These are phyloP conservation scores for Ophiostoma populinum DNA, from an alignment of 2,329 filamentous ascomycete genomes.

Conservation along the genomic window DNA sequence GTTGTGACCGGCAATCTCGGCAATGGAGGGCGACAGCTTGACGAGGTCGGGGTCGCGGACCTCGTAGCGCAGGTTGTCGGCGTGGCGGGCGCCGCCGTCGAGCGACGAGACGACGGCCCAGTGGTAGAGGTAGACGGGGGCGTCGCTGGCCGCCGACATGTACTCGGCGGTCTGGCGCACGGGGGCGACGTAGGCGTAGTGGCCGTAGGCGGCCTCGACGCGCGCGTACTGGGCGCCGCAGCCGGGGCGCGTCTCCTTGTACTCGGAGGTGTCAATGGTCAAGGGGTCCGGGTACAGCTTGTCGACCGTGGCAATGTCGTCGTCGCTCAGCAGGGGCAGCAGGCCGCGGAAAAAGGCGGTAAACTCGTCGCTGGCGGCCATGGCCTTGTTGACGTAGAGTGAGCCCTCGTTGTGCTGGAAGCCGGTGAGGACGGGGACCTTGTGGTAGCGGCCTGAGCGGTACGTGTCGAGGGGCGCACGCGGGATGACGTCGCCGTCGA, in stretches of 20 bases:
- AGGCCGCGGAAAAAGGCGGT: conserved; percentile 21
- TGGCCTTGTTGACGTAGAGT: conserved; percentile 23
- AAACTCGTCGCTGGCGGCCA: conserved; percentile 19
- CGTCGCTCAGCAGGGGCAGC: conserved; percentile 20
- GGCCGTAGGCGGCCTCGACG: conserved; percentile 33
- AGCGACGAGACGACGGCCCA: conserved; percentile 31
- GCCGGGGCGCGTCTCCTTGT: conserved; percentile 19
- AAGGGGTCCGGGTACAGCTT: conserved; percentile 24
- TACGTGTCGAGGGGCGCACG: conserved; percentile 15
- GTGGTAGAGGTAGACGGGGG: conserved; percentile 33
- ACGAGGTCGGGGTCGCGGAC: conserved; percentile 20
- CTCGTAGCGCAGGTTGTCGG: conserved; percentile 31
- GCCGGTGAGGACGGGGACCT: conserved; percentile 23
- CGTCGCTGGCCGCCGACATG: conserved; percentile 11
- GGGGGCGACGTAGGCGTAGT: conserved; percentile 35
- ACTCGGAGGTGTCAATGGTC: conserved; percentile 17
- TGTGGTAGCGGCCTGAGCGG: conserved; percentile 15
- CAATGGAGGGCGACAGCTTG: conserved; percentile 21
- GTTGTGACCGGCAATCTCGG: conserved; percentile 22
- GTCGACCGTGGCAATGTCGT: conserved; percentile 20
- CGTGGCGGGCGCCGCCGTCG: conserved; percentile 28
- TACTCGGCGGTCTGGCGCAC: conserved; percentile 31
- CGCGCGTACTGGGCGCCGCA: conserved; percentile 30
- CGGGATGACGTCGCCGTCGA: conserved; percentile 19
- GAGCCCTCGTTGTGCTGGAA: conserved; percentile 27